Base-by-base conservation (phyloP, 1,284 basidiomycete genomes). In the Malassezia nana region DNA sequence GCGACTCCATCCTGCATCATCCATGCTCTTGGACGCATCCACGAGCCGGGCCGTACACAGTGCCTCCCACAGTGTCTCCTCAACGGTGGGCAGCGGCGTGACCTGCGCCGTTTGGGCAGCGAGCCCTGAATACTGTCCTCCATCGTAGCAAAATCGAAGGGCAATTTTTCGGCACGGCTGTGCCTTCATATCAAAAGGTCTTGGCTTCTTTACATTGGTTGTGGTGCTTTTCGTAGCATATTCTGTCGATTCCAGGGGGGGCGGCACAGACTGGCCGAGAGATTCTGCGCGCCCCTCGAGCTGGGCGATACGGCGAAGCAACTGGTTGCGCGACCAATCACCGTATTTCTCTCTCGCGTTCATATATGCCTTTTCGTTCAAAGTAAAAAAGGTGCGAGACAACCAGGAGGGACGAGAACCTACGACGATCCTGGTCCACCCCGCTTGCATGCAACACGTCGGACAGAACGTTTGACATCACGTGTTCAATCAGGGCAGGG, bases 51-150 rank as follows among this genome's bases (percentile, higher is more conserved):
- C 59, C 6, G 61, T 60, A 38, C 59, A 64, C 24, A 74, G 77
- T 1, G 89, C 89, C 39, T 83, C 81, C 65, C 90, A 87, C 25
- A 98, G 76, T 18, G 87, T 85, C 13, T 82, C 84, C 71, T 98
- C 92, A 7, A 98, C 91, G 0, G 92, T 95, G 3, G 88, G 87
- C 16, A 91, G 74, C 0, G 83, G 81, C 6, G 65, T 64, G 25
- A 35, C 52, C 26, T 83, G 63, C 4, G 56, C 38, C 9, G 58
- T 78, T 42, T 79, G 76, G 0, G 74, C 69, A 1, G 90, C 89
- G 33, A 98, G 80, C 7, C 94, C 92, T 39, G 85, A 84, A 69
- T 94, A 96, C 26, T 86, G 84, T 79, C 84, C 87, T 6, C 94
- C 94, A 46, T 89, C 83, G 74, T 96, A 98, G 63, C 84, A 84